Percentiles rank a stretch among this genome's conserved stretches.
These are phyloP conservation scores for Sordariomycetes sp. DNA, from an alignment of 2,329 filamentous ascomycete species.

Conservation along the genomic window DNA sequence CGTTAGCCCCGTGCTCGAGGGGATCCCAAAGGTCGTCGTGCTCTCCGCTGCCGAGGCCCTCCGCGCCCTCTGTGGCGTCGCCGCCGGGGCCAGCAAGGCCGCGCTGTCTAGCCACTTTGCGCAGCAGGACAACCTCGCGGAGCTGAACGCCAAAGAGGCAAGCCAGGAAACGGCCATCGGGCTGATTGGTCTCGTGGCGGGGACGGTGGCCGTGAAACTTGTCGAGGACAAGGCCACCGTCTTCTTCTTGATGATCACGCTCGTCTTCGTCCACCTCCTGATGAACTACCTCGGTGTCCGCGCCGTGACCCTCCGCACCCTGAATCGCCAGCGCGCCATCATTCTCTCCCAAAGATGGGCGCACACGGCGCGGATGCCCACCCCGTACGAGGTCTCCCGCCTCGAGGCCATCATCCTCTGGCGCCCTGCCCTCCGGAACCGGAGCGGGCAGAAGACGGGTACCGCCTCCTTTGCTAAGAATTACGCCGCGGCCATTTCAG, in stretches of 20 bases:
- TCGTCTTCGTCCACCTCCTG: constrained; percentile 65
- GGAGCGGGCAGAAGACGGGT: constrained; percentile 12
- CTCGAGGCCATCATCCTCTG: constrained; percentile 49
- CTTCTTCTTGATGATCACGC: constrained; percentile 55
- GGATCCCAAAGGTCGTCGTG: constrained; percentile 31
- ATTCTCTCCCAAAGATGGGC: constrained; percentile 56
- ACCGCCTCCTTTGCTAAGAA: constrained; percentile 25
- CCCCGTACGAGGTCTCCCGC: constrained; percentile 51
- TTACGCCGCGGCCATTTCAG: constrained; percentile 23
- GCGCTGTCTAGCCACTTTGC: constrained; percentile 89
- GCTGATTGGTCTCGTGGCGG: constrained; percentile 72
- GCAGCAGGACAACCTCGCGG: constrained; percentile 71
- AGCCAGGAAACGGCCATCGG: constrained; percentile 93
- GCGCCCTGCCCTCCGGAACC: constrained; percentile 17
- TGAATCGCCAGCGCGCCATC: constrained; percentile 79
- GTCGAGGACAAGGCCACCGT: constrained; percentile 61
- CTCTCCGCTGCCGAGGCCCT: constrained; percentile 37
- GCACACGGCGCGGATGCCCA: constrained; percentile 33
- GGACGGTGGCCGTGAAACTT: constrained; percentile 66
- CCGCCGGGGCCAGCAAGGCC: constrained; percentile 81
- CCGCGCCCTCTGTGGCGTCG: constrained; percentile 67
- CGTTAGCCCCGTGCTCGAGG: constrained; percentile 59
- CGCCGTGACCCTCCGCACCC: constrained; percentile 66
- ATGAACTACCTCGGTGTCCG: constrained; percentile 82
- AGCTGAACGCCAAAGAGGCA: constrained; percentile 89